phyloP scores from a whole-genome alignment of 2,329 filamentous ascomycete genomes.

The Aureobasidium sp. region DNA sequence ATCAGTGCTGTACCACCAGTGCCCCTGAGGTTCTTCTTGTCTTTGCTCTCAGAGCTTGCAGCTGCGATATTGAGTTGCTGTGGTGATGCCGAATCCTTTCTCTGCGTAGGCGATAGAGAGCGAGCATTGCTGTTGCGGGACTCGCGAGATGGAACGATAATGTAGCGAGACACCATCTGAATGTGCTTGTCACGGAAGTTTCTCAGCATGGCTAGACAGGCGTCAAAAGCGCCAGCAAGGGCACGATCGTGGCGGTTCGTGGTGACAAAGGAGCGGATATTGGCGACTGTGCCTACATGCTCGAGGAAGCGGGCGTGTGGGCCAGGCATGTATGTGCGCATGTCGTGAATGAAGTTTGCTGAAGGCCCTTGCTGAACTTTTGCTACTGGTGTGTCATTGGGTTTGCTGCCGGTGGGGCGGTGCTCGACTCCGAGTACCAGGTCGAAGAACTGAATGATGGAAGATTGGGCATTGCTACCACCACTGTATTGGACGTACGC shows the following conservation, averaged over 20 bases:
- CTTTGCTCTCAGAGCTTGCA: constrained; percentile 37
- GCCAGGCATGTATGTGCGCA: constrained; percentile 96
- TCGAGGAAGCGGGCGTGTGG: constrained; percentile 83
- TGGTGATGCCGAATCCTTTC: background rate
- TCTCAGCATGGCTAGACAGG: constrained; percentile 73
- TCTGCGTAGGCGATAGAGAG: constrained; percentile 9
- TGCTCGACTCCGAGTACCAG: constrained; percentile 85
- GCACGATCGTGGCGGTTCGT: constrained; percentile 52
- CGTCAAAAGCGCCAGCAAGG: constrained; percentile 78
- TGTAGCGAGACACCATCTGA: constrained; percentile 91
- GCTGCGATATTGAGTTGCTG: constrained; percentile 55
- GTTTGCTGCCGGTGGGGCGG: constrained; percentile 68
- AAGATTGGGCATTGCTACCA: constrained; percentile 95
- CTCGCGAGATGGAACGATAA: constrained; percentile 80
- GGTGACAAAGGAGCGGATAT: constrained; percentile 79
- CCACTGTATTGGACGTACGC: constrained; percentile 78
- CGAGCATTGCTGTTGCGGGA: constrained; percentile 38
- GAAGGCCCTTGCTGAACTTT: constrained; percentile 41
- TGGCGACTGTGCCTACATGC: constrained; percentile 71
- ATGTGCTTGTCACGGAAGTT: constrained; percentile 89
- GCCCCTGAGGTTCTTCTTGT: constrained; percentile 63
- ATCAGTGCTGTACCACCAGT: constrained; percentile 93
- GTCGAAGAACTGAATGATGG: constrained; percentile 95
- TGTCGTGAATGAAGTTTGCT: constrained; percentile 92
- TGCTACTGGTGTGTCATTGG: constrained; percentile 30